A percentile compares a stretch with the other conserved stretches of the same genome.
Conservation (phyloP, 106 monocot species). For the Acanthochlamys bracteata region DNA sequence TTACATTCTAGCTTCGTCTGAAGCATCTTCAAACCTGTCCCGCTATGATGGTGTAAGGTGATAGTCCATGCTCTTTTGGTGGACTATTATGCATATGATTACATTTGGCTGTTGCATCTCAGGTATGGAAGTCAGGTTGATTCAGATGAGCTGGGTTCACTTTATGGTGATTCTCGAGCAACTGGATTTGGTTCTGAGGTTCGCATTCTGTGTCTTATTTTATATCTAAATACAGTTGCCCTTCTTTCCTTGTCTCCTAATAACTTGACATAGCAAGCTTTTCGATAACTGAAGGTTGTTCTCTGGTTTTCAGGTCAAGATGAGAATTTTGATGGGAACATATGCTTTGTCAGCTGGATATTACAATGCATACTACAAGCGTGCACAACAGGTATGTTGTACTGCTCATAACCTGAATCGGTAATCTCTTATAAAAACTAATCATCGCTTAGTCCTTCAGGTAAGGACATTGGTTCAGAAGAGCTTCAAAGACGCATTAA, state of each 20-base stretch:
- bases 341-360: slow-evolving; percentile 96
- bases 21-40: slow-evolving; percentile 96
- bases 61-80: slow-evolving; percentile 13
- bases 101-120: slow-evolving; percentile 1
- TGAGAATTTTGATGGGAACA: slow-evolving; percentile 99
- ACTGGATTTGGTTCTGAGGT: slow-evolving; percentile 89
- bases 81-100: neutral
- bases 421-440: too few relatives aligned
- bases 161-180: slow-evolving; percentile 77
- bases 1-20: slow-evolving; percentile 90
- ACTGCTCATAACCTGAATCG: too few relatives aligned
- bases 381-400: slow-evolving; percentile 77
- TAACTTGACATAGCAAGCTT: too few relatives aligned
- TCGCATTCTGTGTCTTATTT: too few relatives aligned
- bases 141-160: slow-evolving; percentile 53
- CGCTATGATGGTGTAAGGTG: slow-evolving; percentile 98
- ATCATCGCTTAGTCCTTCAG: too few relatives aligned
- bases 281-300: too few relatives aligned
- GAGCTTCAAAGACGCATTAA: slow-evolving; percentile 78
- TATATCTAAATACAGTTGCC: neutral
- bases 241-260: neutral
- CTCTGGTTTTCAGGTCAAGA: slow-evolving; percentile 72
- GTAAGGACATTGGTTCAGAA: slow-evolving; percentile 91
- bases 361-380: slow-evolving; percentile 96
- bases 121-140: slow-evolving; percentile 82